Evolutionary conservation across 345 rosid species (phyloP), one percentile per base, ranked within the genome.

Genomic region (Arabis alpina): DNA sequence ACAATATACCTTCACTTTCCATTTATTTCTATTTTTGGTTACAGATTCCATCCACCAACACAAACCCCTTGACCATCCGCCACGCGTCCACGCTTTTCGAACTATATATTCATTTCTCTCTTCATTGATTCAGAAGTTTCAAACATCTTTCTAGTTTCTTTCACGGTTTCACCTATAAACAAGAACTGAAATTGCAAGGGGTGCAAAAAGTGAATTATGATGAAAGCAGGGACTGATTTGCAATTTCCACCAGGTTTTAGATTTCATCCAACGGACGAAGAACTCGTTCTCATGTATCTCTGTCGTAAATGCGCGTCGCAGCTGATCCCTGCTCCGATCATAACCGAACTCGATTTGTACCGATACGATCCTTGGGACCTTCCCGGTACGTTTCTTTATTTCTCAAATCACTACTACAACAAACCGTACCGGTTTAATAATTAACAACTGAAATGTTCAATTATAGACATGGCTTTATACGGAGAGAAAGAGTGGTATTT

Each of bases 401-500:
- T 8, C 10, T 11, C 16, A 1, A 44, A 2, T 16, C 19, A 5
- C 5, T 9, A 25, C 11, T 24, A 14, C 30, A 54, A 14, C 3
- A 5, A 0, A 0, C 6, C 36, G 4, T 60, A 64, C 60, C 66
- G 66, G 66, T 64, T 36, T 14, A 39, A 36, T n/a, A 61, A 41
- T 40, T 41, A 25, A 32, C 16, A 53, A 6, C 9, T 36, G 48
- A 14, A 2, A 6, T 5, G 47, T 32, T 3, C 5, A 36, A 47
- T 9, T 59, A 19, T 82, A 93, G 98, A 66, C 16, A 61, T 82
- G 88, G 92, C 96, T 36, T 71, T 68, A 74, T 93, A 93, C 60
- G 98, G 96, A 12, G 97, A 91, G 64, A 93, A 93, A 54, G 98
- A 93, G 77, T 93, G 98, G 98, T 93, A 87, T 75, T 93, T 91